Conservation (phyloP, 2,329 filamentous ascomycete species). For the Beauveria australis region DNA sequence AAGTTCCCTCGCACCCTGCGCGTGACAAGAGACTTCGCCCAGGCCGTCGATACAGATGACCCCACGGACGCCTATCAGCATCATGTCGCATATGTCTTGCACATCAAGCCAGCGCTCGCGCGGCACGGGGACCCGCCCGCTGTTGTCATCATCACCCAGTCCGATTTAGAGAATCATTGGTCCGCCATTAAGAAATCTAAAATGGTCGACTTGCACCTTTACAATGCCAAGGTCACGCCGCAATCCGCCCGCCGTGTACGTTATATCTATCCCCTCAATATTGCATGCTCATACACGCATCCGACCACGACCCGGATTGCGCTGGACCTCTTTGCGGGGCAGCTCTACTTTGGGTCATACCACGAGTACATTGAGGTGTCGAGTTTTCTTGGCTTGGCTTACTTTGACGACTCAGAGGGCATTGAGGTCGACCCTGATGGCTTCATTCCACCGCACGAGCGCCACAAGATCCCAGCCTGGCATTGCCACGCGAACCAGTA, state of each 20-base stretch:
- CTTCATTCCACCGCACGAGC: conserved; percentile 22
- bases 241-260: not conserved
- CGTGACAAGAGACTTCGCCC: not conserved
- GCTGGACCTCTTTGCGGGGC: conserved; percentile 60
- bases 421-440: conserved; percentile 19
- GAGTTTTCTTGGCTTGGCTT: conserved; percentile 41
- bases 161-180: conserved; percentile 46
- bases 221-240: conserved; percentile 20
- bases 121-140: not conserved
- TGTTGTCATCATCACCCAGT: conserved; percentile 52
- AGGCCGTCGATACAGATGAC: not conserved
- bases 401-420: conserved; percentile 16
- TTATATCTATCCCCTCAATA: not conserved
- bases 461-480: not conserved
- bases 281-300: conserved; percentile 17
- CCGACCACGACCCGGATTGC: conserved; percentile 21
- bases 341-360: conserved; percentile 51
- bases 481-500: not conserved
- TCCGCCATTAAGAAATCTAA: conserved; percentile 21
- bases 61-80: not conserved
- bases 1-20: not conserved
- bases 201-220: conserved; percentile 36
- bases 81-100: not conserved
- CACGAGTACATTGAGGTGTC: conserved; percentile 47
- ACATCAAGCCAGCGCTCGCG: not conserved